Evolutionary conservation across 441 rosid genomes (phyloP).

Genomic region (Arabidopsis hybrid): DNA sequence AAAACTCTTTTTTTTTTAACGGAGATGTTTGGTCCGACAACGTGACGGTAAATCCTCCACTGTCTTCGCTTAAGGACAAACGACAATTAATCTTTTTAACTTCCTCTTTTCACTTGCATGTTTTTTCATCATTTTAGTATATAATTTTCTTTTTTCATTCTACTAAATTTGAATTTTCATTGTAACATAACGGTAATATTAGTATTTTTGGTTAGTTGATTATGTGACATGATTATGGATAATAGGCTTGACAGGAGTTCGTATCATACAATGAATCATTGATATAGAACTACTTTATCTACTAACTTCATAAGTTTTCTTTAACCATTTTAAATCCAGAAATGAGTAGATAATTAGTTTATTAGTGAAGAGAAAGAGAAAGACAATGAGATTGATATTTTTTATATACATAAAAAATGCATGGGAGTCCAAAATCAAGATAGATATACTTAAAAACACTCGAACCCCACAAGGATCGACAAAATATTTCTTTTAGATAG

Average conservation of each 20-base stretch:
- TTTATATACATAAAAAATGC: constrained; percentile 2
- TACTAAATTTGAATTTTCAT: not conserved
- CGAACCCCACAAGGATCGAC: constrained; percentile 47
- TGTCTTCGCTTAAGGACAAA: constrained; percentile 35
- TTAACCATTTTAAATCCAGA: not conserved
- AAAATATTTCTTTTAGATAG: constrained; percentile 40
- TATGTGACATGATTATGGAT: constrained; percentile 14
- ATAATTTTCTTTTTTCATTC: not conserved
- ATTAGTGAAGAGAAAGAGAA: not conserved
- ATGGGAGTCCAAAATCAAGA: constrained; percentile 42
- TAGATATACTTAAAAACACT: constrained; percentile 38
- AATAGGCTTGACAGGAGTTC: too few relatives aligned
- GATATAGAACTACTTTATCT: constrained; percentile 12
- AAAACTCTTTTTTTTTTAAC: constrained; percentile 18
- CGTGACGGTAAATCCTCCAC: constrained; percentile 27
- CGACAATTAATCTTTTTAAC: not conserved
- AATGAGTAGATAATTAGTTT: constrained; percentile 13
- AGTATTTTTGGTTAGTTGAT: not conserved
- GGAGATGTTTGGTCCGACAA: constrained; percentile 30
- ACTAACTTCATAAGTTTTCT: not conserved
- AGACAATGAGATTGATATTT: constrained; percentile 22
- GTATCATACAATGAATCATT: constrained; percentile 1
- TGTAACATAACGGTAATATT: not conserved
- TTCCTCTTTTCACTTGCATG: not conserved
- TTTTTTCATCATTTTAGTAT: not conserved